These are phyloP conservation scores for Cordyceps cateniannulata DNA, from an alignment of 2,329 filamentous ascomycete genomes.

Conservation along the genomic window DNA sequence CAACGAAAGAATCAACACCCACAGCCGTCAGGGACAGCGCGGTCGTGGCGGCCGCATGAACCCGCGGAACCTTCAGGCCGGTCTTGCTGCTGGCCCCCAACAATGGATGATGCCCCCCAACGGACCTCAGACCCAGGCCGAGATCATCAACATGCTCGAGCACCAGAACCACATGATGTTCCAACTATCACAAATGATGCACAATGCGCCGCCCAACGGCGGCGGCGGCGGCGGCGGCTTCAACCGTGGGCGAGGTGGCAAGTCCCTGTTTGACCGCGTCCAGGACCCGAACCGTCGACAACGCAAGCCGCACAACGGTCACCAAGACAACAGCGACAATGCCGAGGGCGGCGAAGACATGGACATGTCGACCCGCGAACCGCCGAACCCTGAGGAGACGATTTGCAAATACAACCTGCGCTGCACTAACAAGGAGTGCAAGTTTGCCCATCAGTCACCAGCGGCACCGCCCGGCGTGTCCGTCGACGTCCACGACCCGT, in stretches of 20 bases:
- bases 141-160: slow-evolving; percentile 71
- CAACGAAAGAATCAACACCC: slow-evolving; percentile 74
- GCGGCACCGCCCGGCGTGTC: slow-evolving; percentile 71
- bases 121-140: slow-evolving; percentile 36
- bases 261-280: slow-evolving; percentile 70
- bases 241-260: slow-evolving; percentile 36
- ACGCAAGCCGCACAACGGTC: slow-evolving; percentile 37
- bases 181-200: slow-evolving; percentile 59
- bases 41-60: slow-evolving; percentile 45
- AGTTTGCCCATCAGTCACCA: slow-evolving; percentile 90
- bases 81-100: slow-evolving; percentile 33
- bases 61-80: slow-evolving; percentile 46
- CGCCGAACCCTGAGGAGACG: slow-evolving; percentile 54
- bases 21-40: slow-evolving; percentile 56
- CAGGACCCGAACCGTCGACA: slow-evolving; percentile 47
- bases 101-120: slow-evolving; percentile 41
- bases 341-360: slow-evolving; percentile 50
- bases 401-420: slow-evolving; percentile 85
- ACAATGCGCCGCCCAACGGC: slow-evolving; percentile 41
- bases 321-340: slow-evolving; percentile 28
- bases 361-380: slow-evolving; percentile 54
- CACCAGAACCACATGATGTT: slow-evolving; percentile 84
- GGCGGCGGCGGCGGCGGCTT: slow-evolving; percentile 36
- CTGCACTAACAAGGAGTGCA: slow-evolving; percentile 85
- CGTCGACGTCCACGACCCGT: slow-evolving; percentile 74